A percentile compares a stretch with the other conserved stretches of the same genome.
phyloP scores from a whole-genome alignment of 768 basidiomycete genomes.

The Russula olivacea region DNA sequence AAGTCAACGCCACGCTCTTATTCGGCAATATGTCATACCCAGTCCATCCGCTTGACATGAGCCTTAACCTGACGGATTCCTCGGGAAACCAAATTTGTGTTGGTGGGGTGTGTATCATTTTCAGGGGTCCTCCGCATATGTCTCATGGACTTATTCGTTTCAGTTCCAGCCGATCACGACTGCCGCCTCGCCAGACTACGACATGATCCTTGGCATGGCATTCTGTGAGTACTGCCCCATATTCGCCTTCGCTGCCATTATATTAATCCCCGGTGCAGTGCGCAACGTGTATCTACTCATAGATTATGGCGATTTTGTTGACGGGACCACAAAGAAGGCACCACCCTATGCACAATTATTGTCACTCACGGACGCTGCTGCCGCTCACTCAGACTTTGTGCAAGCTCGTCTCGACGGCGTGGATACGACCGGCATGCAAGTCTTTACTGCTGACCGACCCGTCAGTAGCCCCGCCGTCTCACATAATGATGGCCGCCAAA shows the following conservation, averaged over 20 bases:
- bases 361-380: conserved; percentile 45
- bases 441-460: neutral
- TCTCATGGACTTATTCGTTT: conserved; percentile 2
- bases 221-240: conserved; percentile 44
- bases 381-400: conserved; percentile 36
- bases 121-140: neutral
- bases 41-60: conserved; percentile 62
- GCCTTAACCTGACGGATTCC: conserved; percentile 25
- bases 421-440: conserved; percentile 14
- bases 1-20: conserved; percentile 60
- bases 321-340: conserved; percentile 34
- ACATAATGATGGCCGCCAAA: neutral
- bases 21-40: conserved; percentile 54
- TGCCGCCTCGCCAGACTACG: conserved; percentile 44
- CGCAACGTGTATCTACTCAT: conserved; percentile 60
- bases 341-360: conserved; percentile 61
- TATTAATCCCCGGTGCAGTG: conserved; percentile 36
- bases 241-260: neutral
- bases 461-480: neutral
- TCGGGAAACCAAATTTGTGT: conserved; percentile 33
- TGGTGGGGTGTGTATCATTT: conserved; percentile 39
- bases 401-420: conserved; percentile 28
- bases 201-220: conserved; percentile 68
- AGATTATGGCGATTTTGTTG: conserved; percentile 58
- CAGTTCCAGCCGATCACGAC: conserved; percentile 68